phyloP scores from a whole-genome alignment of 331 rosid species.

The Rhamnella rubrinervis region DNA sequence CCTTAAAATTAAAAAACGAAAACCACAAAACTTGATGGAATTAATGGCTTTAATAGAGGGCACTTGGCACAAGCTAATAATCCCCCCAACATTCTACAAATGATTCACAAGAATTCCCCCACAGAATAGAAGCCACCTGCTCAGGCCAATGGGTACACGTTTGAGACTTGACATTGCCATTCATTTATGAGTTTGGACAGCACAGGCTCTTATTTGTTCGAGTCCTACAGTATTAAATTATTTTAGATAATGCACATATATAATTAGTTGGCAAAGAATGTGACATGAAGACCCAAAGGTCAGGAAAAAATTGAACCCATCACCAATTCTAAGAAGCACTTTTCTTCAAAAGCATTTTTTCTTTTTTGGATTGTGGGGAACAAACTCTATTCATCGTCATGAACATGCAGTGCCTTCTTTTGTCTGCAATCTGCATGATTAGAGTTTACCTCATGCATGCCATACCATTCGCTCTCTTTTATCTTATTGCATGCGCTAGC shows the following conservation, averaged over 20 bases:
- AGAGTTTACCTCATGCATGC: background rate
- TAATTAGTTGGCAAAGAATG: background rate
- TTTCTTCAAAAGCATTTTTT: background rate
- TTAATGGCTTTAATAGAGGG: too few species aligned
- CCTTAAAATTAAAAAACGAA: too few species aligned
- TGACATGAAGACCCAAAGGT: constrained; percentile 1
- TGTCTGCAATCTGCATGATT: constrained; percentile 6
- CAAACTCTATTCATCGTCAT: background rate
- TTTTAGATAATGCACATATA: background rate
- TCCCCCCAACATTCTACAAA: too few species aligned
- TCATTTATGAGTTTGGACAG: too few species aligned
- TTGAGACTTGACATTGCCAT: too few species aligned
- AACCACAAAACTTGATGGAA: too few species aligned
- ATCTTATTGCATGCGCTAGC: background rate
- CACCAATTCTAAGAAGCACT: background rate
- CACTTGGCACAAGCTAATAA: too few species aligned
- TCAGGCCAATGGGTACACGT: too few species aligned
- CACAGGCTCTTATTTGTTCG: too few species aligned
- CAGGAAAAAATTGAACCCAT: background rate
- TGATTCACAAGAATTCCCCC: too few species aligned
- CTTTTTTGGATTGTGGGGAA: background rate
- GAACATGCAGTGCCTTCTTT: background rate
- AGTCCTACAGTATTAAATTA: background rate
- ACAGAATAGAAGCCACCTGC: too few species aligned
- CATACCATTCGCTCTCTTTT: too few species aligned